phyloP scores from a whole-genome alignment of 352 stramenopile species.

The Pythium phragmitis region DNA sequence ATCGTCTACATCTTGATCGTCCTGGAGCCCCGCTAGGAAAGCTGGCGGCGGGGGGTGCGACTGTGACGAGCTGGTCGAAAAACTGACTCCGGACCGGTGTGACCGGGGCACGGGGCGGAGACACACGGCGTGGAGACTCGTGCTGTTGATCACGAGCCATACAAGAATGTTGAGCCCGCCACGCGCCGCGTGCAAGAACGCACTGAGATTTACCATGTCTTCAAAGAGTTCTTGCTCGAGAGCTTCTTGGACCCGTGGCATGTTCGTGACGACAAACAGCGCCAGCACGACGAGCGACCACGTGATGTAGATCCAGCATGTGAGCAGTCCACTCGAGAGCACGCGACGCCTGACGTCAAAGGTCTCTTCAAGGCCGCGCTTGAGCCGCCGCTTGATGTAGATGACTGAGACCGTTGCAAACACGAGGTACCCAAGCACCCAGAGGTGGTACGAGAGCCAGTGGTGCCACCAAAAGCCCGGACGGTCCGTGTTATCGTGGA shows the following conservation, averaged over 20 bases:
- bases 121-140: constrained; percentile 50
- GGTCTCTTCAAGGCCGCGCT: constrained; percentile 77
- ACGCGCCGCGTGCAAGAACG: constrained; percentile 76
- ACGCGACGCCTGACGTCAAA: constrained; percentile 81
- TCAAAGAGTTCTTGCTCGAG: constrained; percentile 33
- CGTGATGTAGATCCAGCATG: constrained; percentile 81
- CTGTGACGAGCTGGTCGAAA: constrained; percentile 4
- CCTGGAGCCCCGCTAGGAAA: neutral
- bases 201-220: constrained; percentile 69
- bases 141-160: constrained; percentile 79
- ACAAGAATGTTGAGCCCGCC: constrained; percentile 85
- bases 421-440: constrained; percentile 74
- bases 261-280: constrained; percentile 68
- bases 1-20: constrained; percentile 12
- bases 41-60: constrained; percentile 2
- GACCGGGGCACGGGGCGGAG: neutral
- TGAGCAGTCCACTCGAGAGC: constrained; percentile 76
- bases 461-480: constrained; percentile 79
- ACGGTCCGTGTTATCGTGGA: constrained; percentile 80
- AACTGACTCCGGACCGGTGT: neutral
- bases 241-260: constrained; percentile 34
- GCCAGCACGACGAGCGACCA: constrained; percentile 77
- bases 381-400: constrained; percentile 76
- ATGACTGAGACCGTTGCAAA: constrained; percentile 70
- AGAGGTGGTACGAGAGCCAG: constrained; percentile 83